phyloP scores from a whole-genome alignment of 805 yeast genomes.

The Wickerhamiella kurtzmanii region DNA sequence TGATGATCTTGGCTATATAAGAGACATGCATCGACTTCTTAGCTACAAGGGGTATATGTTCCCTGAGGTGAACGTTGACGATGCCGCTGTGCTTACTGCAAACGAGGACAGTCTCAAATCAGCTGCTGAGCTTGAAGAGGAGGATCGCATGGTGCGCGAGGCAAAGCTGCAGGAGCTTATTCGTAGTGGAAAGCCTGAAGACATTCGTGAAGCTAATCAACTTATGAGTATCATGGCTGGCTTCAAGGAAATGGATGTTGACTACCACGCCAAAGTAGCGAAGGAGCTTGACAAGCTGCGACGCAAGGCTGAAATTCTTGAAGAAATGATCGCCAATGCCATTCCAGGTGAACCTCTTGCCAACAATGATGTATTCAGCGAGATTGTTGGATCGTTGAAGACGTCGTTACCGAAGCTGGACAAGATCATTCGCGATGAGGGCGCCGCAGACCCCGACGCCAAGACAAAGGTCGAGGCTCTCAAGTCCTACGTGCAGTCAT shows the following conservation, averaged over 20 bases:
- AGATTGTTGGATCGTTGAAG: slow-evolving; percentile 64
- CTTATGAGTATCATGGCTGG: slow-evolving; percentile 98
- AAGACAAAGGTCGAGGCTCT: slow-evolving; percentile 52
- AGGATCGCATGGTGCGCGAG: slow-evolving; percentile 81
- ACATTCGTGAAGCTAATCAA: slow-evolving; percentile 88
- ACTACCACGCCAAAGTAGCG: slow-evolving; percentile 63
- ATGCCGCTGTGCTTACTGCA: slow-evolving; percentile 86
- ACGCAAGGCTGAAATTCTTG: slow-evolving; percentile 73
- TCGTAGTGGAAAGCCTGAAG: slow-evolving; percentile 90
- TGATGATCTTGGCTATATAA: slow-evolving; percentile 80
- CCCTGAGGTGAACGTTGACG: slow-evolving; percentile 83
- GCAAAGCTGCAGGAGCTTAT: slow-evolving; percentile 93
- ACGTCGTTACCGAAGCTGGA: slow-evolving; percentile 78
- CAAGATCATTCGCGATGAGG: slow-evolving; percentile 70
- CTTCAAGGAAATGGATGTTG: slow-evolving; percentile 65
- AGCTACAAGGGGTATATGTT: slow-evolving; percentile 83
- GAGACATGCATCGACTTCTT: slow-evolving; percentile 90
- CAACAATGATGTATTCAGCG: slow-evolving; percentile 60
- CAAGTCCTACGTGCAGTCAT: slow-evolving; percentile 61
- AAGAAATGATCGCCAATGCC: slow-evolving; percentile 57
- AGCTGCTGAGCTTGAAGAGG: slow-evolving; percentile 79
- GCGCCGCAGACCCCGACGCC: slow-evolving; percentile 43
- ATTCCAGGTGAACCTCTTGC: slow-evolving; percentile 26
- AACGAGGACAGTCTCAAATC: slow-evolving; percentile 66
- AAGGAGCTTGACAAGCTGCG: slow-evolving; percentile 74